Base-by-base conservation (phyloP, 1,139 yeast genomes). In the Lodderomyces jiufengensis region DNA sequence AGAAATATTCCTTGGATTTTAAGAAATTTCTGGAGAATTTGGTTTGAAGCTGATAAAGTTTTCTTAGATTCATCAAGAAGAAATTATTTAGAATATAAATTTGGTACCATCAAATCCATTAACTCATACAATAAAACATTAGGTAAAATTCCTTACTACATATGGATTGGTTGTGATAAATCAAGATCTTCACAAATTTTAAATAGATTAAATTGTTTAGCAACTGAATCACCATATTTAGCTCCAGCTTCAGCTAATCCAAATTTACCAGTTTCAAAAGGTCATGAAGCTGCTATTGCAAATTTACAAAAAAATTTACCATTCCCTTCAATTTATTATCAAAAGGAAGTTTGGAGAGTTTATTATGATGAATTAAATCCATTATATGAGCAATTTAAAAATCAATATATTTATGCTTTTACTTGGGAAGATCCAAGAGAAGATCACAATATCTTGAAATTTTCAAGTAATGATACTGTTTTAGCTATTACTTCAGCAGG, bases 371-470 rank as follows among this genome's bases (percentile, higher is more conserved):
- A 82, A 49, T 59, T 76, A 47, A 77, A 77, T 49, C 77, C 83
- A 9, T 74, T 73, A 50, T 81, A 81, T 52, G 75, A 73, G 33
- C 90, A 84, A 56, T 84, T 84, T 65, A 78, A 74, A 41, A 72
- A 82, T 54, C 88, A 84, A 59, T 84, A 83, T 57, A 84, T 84
- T 41, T 84, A 84, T 54, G 90, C 95, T 3, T 84, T 84, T 60
- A 84, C 94, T 8, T 84, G 95, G 95, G 95, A 84, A 60, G 95
- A 84, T 55, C 95, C 95, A 24, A 72, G 84, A 40, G 94, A 83
- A 59, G 95, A 84, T 59, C 74, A 78, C 45, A 70, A 71, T 30
- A 80, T 84, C 41, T 68, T 84, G 48, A 72, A 78, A 34, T 67
- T 84, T 49, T 66, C 69, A 27, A 61, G 76, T 11, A 68, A 73